Percentiles rank a stretch among this genome's conserved stretches.
Evolutionary conservation across 2,329 filamentous ascomycete species (phyloP).

Genomic region (Neophaeococcomyces mojaviensis): DNA sequence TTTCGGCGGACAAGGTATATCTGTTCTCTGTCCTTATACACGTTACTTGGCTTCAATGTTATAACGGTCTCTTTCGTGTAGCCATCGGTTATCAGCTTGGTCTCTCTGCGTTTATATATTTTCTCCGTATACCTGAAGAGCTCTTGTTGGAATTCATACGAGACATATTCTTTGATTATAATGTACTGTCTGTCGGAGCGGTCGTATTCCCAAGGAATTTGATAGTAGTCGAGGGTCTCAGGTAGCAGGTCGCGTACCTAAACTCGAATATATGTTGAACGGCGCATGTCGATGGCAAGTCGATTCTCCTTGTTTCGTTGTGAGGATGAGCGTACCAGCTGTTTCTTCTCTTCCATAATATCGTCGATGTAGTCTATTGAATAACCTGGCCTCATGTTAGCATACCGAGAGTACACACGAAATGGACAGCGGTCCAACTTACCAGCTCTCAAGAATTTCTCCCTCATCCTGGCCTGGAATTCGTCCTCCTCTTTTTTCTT

Average conservation of each 20-base stretch:
- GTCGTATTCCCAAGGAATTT: conserved; percentile 40
- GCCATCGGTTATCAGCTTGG: conserved; percentile 25
- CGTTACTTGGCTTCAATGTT: conserved; percentile 18
- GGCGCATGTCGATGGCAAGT: conserved; percentile 25
- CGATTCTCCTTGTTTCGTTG: conserved; percentile 24
- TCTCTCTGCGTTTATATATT: conserved; percentile 50
- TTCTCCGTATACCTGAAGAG: conserved; percentile 64
- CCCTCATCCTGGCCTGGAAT: conserved; percentile 29
- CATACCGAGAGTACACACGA: neutral
- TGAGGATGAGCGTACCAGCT: neutral
- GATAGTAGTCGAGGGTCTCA: conserved; percentile 40
- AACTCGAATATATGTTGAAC: conserved; percentile 40
- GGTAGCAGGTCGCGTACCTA: conserved; percentile 40
- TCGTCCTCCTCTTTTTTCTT: conserved; percentile 46
- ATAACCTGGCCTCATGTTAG: conserved; percentile 25
- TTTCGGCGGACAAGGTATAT: conserved; percentile 42
- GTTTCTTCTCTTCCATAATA: conserved; percentile 30
- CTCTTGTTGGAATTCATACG: conserved; percentile 61
- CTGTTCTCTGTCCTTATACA: conserved; percentile 36
- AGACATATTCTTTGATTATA: conserved; percentile 66
- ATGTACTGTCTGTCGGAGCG: conserved; percentile 57
- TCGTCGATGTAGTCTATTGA: conserved; percentile 36
- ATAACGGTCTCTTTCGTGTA: conserved; percentile 22
- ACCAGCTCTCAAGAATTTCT: conserved; percentile 9
- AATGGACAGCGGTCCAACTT: neutral